phyloP scores from a whole-genome alignment of 1,284 basidiomycete species.

The Phenoliferia sp. region DNA sequence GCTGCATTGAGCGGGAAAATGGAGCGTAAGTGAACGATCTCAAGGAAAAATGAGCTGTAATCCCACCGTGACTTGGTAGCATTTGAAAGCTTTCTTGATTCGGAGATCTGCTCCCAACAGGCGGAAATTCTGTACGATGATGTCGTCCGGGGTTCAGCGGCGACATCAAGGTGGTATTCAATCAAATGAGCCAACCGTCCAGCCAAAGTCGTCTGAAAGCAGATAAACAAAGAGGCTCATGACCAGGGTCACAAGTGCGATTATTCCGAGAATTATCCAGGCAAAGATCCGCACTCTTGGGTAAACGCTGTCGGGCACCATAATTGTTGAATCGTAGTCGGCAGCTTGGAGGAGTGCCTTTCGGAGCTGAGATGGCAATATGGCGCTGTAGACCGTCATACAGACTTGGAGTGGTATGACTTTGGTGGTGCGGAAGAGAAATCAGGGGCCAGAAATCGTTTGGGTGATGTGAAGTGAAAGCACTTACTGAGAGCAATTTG shows the following conservation, averaged over 20 bases:
- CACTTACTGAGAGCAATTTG: neutral
- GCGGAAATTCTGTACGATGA: neutral
- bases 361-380: neutral
- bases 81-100: neutral
- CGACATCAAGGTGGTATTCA: neutral
- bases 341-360: neutral
- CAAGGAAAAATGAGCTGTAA: neutral
- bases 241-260: neutral
- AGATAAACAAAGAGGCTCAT: neutral
- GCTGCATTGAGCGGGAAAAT: neutral
- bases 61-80: neutral
- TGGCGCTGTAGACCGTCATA: neutral
- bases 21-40: neutral
- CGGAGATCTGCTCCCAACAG: neutral
- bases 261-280: neutral
- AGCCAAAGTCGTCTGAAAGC: neutral
- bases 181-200: neutral
- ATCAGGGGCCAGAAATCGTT: neutral
- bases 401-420: neutral
- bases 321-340: neutral
- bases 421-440: neutral
- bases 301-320: neutral
- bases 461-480: neutral
- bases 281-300: neutral
- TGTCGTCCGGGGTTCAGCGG: neutral